phyloP scores from a whole-genome alignment of 2,329 filamentous ascomycete species.

The Clonostachys chloroleuca region DNA sequence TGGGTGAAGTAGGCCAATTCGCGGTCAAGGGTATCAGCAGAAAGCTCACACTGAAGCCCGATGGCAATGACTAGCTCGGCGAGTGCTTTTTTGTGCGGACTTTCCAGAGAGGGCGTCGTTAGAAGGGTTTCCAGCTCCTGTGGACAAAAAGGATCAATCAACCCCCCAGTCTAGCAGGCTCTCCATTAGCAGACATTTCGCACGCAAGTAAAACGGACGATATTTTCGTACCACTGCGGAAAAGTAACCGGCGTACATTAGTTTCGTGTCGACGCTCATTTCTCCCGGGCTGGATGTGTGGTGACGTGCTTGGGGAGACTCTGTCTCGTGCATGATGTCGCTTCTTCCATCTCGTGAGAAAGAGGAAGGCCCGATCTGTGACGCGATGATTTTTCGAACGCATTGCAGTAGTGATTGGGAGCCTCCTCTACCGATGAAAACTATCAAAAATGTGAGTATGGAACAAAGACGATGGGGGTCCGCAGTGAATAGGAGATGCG shows the following conservation, averaged over 20 bases:
- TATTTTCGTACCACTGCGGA: slow-evolving; percentile 9
- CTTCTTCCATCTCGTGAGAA: slow-evolving; percentile 46
- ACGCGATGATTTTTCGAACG: slow-evolving; percentile 37
- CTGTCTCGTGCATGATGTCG: slow-evolving; percentile 49
- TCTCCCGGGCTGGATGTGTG: slow-evolving; percentile 2
- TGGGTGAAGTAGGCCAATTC: slow-evolving; percentile 37
- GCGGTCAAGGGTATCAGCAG: slow-evolving; percentile 16
- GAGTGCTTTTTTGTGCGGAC: slow-evolving; percentile 3
- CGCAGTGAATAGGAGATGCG: background rate
- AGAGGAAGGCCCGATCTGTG: slow-evolving; percentile 47
- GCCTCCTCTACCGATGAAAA: slow-evolving; percentile 43
- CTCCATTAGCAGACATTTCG: slow-evolving; percentile 1
- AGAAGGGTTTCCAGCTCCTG: slow-evolving; percentile 17
- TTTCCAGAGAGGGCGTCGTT: slow-evolving; percentile 1
- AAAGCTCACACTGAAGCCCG: slow-evolving; percentile 38
- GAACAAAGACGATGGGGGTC: background rate
- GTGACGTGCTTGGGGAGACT: slow-evolving; percentile 11
- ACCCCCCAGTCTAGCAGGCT: slow-evolving; percentile 19
- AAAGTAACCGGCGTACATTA: slow-evolving; percentile 8
- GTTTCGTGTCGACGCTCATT: slow-evolving; percentile 8
- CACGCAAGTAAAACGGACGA: background rate
- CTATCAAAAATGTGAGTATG: slow-evolving; percentile 14
- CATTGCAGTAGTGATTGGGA: slow-evolving; percentile 53
- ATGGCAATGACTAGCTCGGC: slow-evolving; percentile 44
- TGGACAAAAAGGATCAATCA: slow-evolving; percentile 22